Percentiles rank a stretch among this genome's conserved stretches.
phyloP scores from a whole-genome alignment of 345 rosid species.

The Angophora floribunda region DNA sequence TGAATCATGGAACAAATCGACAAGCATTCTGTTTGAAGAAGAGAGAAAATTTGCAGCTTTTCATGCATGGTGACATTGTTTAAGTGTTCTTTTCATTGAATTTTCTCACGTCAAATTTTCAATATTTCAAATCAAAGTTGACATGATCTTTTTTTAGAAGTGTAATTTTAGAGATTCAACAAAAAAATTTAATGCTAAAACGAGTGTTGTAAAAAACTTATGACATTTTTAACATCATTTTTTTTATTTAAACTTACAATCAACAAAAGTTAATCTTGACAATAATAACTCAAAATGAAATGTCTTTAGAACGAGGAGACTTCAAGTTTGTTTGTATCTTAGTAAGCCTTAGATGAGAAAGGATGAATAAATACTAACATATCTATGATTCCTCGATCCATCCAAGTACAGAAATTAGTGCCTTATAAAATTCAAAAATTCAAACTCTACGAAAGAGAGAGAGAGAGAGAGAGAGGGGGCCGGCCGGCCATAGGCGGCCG shows the following conservation, averaged over 20 bases:
- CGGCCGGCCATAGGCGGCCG: neutral
- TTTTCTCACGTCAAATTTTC: neutral
- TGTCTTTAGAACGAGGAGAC: neutral
- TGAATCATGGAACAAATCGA: neutral
- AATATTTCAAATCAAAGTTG: neutral
- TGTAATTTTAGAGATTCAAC: neutral
- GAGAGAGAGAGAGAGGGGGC: neutral
- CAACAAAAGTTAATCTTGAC: neutral
- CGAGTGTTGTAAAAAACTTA: neutral
- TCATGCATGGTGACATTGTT: neutral
- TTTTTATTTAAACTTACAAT: neutral
- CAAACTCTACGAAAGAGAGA: neutral
- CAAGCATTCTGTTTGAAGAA: neutral
- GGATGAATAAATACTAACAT: neutral
- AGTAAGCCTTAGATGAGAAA: neutral
- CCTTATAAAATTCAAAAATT: neutral
- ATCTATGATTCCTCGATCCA: neutral
- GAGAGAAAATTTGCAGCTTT: neutral
- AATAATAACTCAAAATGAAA: neutral
- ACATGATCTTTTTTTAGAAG: neutral
- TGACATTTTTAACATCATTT: neutral
- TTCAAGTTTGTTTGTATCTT: neutral
- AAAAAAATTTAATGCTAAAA: neutral
- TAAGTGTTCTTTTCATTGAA: neutral
- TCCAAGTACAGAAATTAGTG: neutral